phyloP scores from a whole-genome alignment of 805 yeast genomes.

The Brettanomyces naardenensis region DNA sequence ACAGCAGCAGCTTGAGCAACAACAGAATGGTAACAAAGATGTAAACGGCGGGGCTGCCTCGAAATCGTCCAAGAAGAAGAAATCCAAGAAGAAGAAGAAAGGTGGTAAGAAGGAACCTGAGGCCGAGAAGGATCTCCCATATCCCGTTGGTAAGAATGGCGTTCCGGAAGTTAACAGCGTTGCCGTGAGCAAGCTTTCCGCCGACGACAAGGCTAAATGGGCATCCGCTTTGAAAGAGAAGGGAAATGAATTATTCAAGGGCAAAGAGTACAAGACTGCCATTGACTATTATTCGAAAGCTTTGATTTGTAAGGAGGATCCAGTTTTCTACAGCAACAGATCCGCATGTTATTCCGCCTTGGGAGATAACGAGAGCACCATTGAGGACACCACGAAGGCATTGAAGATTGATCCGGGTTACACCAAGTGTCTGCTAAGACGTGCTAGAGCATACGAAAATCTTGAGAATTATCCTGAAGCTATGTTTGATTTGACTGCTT shows the following conservation, averaged over 20 bases:
- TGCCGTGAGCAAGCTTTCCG: conserved; percentile 35
- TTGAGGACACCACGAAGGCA: conserved; percentile 83
- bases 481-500: conserved; percentile 83
- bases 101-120: not conserved
- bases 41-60: conserved; percentile 22
- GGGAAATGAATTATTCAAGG: conserved; percentile 75
- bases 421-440: conserved; percentile 83
- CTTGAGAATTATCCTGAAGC: conserved; percentile 76
- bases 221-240: conserved; percentile 78
- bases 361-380: conserved; percentile 72
- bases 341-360: conserved; percentile 91
- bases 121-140: conserved; percentile 13
- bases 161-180: conserved; percentile 50
- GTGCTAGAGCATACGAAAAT: conserved; percentile 88
- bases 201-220: conserved; percentile 49
- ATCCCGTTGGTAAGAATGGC: conserved; percentile 50
- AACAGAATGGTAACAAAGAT: conserved; percentile 1
- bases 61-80: conserved; percentile 32
- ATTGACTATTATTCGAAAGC: conserved; percentile 76
- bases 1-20: conserved; percentile 26
- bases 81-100: not conserved
- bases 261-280: conserved; percentile 68
- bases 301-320: conserved; percentile 65
- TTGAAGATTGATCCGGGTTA: conserved; percentile 82
- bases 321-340: conserved; percentile 89